phyloP scores from a whole-genome alignment of 108 stramenopile genomes.

The Aurantiochytrium sp. region DNA sequence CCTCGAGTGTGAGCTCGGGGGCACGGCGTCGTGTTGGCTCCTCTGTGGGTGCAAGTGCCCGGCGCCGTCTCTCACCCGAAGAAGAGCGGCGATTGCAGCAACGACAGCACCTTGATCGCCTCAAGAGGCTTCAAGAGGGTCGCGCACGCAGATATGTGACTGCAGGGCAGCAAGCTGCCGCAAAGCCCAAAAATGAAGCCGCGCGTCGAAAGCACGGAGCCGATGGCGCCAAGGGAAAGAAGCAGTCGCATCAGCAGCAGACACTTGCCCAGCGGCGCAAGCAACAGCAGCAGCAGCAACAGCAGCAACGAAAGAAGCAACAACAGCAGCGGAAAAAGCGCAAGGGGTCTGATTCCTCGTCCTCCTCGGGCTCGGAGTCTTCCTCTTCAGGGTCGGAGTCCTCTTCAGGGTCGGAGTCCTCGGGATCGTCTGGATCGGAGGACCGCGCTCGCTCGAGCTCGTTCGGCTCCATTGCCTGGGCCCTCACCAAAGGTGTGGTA shows the following conservation, averaged over 20 bases:
- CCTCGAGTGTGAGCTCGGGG: no score
- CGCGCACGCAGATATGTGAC: no score
- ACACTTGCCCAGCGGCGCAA: neutral
- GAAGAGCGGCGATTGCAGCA: neutral
- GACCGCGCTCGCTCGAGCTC: neutral
- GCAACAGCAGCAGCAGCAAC: neutral
- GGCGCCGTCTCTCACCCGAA: no score
- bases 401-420: neutral
- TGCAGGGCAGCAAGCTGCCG: no score
- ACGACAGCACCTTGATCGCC: neutral
- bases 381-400: neutral
- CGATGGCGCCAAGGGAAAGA: no score
- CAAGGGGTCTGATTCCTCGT: no score
- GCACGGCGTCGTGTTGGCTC: no score
- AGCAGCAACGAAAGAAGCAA: neutral
- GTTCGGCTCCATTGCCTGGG: neutral
- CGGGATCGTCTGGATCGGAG: neutral
- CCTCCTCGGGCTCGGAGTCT: neutral
- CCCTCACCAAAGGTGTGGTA: neutral
- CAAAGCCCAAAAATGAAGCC: no score
- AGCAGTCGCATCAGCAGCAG: no score
- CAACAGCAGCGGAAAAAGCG: neutral
- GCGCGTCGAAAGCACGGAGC: no score
- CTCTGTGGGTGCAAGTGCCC: no score
- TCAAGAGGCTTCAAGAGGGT: no score